phyloP scores from a whole-genome alignment of 139 green algal species.

The Haematococcus lacustris region DNA sequence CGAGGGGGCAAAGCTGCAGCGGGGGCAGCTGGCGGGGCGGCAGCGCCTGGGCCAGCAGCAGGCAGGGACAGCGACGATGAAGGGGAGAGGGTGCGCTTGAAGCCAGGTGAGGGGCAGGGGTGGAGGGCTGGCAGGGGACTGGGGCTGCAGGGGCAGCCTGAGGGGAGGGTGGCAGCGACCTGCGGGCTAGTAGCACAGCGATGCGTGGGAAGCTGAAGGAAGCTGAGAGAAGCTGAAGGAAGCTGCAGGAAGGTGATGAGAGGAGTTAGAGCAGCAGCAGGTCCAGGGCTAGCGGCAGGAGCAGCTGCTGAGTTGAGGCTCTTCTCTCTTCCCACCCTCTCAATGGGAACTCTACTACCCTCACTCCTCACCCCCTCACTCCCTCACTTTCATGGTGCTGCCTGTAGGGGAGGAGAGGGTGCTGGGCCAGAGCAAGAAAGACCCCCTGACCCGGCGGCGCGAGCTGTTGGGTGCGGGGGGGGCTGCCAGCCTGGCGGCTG shows the following conservation, averaged over 20 bases:
- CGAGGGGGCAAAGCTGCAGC: conserved; percentile 8
- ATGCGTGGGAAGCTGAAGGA: conserved; percentile 10
- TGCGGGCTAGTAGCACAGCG: not conserved
- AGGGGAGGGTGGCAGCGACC: too few species aligned
- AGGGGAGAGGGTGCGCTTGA: too few species aligned
- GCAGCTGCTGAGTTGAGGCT: too few species aligned
- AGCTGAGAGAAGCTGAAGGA: not conserved
- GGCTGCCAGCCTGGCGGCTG: conserved; percentile 28
- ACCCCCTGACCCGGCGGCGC: conserved; percentile 30
- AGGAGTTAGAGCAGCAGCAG: too few species aligned
- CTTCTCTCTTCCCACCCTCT: too few species aligned
- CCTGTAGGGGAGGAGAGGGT: conserved; percentile 20
- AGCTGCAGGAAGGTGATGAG: too few species aligned
- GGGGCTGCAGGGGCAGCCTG: too few species aligned
- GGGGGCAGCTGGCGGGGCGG: not conserved
- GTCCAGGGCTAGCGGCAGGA: too few species aligned
- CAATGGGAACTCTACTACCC: too few species aligned
- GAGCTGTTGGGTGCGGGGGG: conserved; percentile 61
- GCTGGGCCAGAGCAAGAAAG: conserved; percentile 77
- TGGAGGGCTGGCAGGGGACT: not conserved
- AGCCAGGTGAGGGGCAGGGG: not conserved
- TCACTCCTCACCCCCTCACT: too few species aligned
- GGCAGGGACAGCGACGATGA: conserved; percentile 7
- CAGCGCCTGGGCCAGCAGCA: not conserved
- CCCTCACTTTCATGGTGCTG: too few species aligned